Conservation (phyloP, 2,329 filamentous ascomycete species). For the Fusarium palustre region DNA sequence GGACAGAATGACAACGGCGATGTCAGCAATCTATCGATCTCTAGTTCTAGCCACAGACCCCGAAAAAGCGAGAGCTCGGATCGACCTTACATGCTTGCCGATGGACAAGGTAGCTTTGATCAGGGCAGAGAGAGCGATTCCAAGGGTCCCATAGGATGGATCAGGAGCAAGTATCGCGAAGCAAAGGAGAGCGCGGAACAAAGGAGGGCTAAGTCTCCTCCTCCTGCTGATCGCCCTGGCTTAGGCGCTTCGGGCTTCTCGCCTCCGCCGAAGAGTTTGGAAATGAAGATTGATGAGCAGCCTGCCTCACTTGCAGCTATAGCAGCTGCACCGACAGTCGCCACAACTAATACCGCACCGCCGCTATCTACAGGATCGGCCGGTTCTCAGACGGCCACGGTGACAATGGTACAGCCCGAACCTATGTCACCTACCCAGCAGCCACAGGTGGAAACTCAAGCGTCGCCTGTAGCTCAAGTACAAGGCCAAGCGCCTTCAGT, state of each 20-base stretch:
- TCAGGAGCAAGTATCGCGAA: slow-evolving; percentile 70
- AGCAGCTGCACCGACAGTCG: slow-evolving; percentile 18
- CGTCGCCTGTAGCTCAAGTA: slow-evolving; percentile 4
- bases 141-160: slow-evolving; percentile 67
- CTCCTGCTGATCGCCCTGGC: slow-evolving; percentile 55
- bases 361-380: slow-evolving; percentile 5
- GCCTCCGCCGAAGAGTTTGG: slow-evolving; percentile 61
- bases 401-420: slow-evolving; percentile 24
- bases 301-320: slow-evolving; percentile 26
- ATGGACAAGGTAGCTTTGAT: slow-evolving; percentile 56
- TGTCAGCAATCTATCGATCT: slow-evolving; percentile 75
- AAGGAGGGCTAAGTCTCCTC: slow-evolving; percentile 68
- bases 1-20: slow-evolving; percentile 73
- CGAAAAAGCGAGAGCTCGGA: slow-evolving; percentile 66
- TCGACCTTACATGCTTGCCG: slow-evolving; percentile 53
- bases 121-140: slow-evolving; percentile 58
- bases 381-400: slow-evolving; percentile 22
- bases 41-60: slow-evolving; percentile 66
- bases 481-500: background rate
- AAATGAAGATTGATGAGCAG: slow-evolving; percentile 57
- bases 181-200: slow-evolving; percentile 68
- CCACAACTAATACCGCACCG: slow-evolving; percentile 6
- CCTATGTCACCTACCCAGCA: slow-evolving; percentile 12
- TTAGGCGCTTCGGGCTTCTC: slow-evolving; percentile 48
- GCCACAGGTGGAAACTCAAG: slow-evolving; percentile 9